Evolutionary conservation across 1,284 basidiomycete species (phyloP), one percentile per base, ranked within the genome.

Genomic region (Trichosporon sp.): DNA sequence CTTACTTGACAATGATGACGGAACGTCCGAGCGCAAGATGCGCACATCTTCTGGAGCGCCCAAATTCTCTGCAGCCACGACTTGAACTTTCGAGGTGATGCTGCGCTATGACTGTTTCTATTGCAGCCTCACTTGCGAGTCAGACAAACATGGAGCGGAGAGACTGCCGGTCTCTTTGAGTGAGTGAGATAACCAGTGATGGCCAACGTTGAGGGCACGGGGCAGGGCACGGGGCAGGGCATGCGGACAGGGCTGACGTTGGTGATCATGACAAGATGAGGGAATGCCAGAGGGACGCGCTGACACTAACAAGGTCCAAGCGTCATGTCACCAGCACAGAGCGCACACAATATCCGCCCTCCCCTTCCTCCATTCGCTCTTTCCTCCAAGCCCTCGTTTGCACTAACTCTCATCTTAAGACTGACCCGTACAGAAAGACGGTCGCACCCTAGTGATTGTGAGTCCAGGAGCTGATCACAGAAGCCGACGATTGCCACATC

Each of bases 21-120:
- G 26, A n/a, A 63, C 16, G 59, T 63, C 59, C 59, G 59, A 63
- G 59, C 59, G 59, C 59, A 35, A 35, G 59, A 37, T 32, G n/a
- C 26, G 59, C 32, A 35, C n/a, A 32, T 26, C 51, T 21, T 54
- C 21, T 26, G 51, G 2, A 26, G 26, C 4, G 51, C 19, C 1
- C 19, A 8, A 21, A 11, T 8, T 54, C 51, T n/a, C 51, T 4
- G 51, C 51, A 54, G 51, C 51, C 16, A 46, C 3, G 16, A n/a
- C 26, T 26, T 26, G 26, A 26, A 26, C 26, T 26, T 26, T 26
- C 26, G 26, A 26, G 26, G 26, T 1, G 26, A 26, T 26, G 26
- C 26, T 26, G 26, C 26, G 26, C 26, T 26, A 26, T 26, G 26
- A 26, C 26, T 26, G 26, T 26, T 26, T 26, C 26, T 26, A 26